A percentile compares a stretch with the other conserved stretches of the same genome.
Evolutionary conservation across 768 basidiomycete genomes (phyloP).

Genomic region (Russula sp.): DNA sequence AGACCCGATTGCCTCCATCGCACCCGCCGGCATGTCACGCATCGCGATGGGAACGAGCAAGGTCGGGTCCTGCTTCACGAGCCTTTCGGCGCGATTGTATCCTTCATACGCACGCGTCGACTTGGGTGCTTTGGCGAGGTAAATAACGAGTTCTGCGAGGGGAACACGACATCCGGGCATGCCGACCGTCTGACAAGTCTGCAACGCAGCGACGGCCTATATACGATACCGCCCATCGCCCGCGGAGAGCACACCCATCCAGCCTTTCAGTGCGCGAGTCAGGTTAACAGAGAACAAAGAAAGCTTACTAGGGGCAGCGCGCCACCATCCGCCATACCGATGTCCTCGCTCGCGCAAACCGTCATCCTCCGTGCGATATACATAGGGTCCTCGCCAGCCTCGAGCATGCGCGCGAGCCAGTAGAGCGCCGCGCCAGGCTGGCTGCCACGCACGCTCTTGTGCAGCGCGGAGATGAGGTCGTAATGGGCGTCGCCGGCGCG

Average conservation of each 20-base stretch:
- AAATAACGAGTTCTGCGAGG: slow-evolving; percentile 67
- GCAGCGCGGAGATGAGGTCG: slow-evolving; percentile 78
- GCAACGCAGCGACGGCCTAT: slow-evolving; percentile 55
- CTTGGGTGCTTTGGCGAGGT: slow-evolving; percentile 78
- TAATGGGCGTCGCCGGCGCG: slow-evolving; percentile 69
- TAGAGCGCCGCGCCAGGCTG: slow-evolving; percentile 76
- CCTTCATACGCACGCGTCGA: slow-evolving; percentile 74
- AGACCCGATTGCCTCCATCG: slow-evolving; percentile 48
- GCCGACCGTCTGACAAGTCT: slow-evolving; percentile 63
- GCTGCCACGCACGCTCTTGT: slow-evolving; percentile 75
- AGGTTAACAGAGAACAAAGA: background rate
- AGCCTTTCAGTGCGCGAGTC: background rate
- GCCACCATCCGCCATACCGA: slow-evolving; percentile 72
- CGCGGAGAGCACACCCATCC: background rate
- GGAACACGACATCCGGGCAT: slow-evolving; percentile 81
- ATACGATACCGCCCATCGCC: slow-evolving; percentile 25
- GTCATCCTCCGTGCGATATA: slow-evolving; percentile 68
- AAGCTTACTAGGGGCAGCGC: slow-evolving; percentile 63
- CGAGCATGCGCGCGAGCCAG: slow-evolving; percentile 82
- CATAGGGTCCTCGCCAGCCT: slow-evolving; percentile 72
- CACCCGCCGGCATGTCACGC: slow-evolving; percentile 67
- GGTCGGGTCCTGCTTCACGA: slow-evolving; percentile 45
- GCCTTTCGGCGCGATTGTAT: slow-evolving; percentile 60
- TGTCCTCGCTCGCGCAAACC: slow-evolving; percentile 80
- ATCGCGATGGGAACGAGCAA: slow-evolving; percentile 62